Percentiles rank a stretch among this genome's conserved stretches.
phyloP scores from a whole-genome alignment of 345 rosid species.

The Geranium rotundifolium region DNA sequence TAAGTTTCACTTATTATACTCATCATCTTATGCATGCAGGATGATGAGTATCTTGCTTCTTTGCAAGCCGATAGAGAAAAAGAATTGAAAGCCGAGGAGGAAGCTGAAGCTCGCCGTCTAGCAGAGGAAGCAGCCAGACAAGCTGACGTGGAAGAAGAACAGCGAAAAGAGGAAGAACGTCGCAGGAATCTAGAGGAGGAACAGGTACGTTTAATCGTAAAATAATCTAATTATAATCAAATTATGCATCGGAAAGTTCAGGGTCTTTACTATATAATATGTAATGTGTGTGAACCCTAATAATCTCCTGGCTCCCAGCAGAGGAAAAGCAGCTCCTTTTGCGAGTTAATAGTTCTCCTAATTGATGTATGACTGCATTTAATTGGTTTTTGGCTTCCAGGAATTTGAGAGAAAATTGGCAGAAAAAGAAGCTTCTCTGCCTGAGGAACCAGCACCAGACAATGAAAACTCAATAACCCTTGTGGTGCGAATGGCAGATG shows the following conservation, averaged over 20 bases:
- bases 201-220: slow-evolving; percentile 38
- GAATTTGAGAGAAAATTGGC: slow-evolving; percentile 76
- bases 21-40: slow-evolving; percentile 35
- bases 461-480: slow-evolving; percentile 84
- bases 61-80: slow-evolving; percentile 95
- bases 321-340: slow-evolving; percentile 1
- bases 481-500: slow-evolving; percentile 90
- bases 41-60: slow-evolving; percentile 90
- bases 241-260: neutral
- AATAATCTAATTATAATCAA: neutral
- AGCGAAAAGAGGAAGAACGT: slow-evolving; percentile 61
- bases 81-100: slow-evolving; percentile 69
- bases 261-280: neutral
- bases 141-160: slow-evolving; percentile 74
- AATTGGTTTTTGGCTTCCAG: slow-evolving; percentile 22
- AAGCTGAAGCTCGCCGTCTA: slow-evolving; percentile 69
- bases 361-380: neutral
- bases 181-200: slow-evolving; percentile 71
- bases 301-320: neutral
- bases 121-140: slow-evolving; percentile 63
- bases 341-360: neutral
- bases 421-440: slow-evolving; percentile 87
- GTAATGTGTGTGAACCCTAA: neutral
- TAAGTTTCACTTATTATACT: neutral
- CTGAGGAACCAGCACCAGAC: slow-evolving; percentile 67